Evolutionary conservation across 2,329 filamentous ascomycete species (phyloP).

Genomic region (Alternaria rosae): DNA sequence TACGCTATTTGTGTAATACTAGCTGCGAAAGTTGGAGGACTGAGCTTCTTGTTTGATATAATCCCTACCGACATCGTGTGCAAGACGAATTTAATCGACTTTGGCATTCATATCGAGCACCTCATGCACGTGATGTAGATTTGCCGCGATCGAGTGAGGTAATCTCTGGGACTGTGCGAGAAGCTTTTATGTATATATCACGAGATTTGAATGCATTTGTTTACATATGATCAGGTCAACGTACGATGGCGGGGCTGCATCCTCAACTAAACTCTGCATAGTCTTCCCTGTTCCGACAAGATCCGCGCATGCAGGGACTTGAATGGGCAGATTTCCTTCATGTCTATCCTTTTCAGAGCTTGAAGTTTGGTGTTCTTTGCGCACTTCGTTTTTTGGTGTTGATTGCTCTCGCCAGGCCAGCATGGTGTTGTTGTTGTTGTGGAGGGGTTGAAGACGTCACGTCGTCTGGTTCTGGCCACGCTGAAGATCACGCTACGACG

Average conservation of each 20-base stretch:
- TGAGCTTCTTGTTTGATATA: neutral
- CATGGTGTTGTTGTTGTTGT: neutral
- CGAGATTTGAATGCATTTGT: neutral
- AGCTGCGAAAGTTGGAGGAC: constrained; percentile 6
- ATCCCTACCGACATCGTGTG: neutral
- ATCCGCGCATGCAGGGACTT: neutral
- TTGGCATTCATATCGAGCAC: neutral
- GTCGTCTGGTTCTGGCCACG: constrained; percentile 12
- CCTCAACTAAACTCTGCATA: constrained; percentile 1
- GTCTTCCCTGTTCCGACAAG: neutral
- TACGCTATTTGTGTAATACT: constrained; percentile 19
- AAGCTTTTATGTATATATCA: neutral
- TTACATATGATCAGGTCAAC: neutral
- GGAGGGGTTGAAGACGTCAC: constrained; percentile 25
- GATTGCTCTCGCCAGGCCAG: neutral
- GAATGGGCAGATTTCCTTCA: neutral
- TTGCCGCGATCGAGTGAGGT: neutral
- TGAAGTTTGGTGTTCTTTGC: neutral
- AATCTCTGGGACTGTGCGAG: neutral
- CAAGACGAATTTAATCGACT: neutral
- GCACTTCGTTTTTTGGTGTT: neutral
- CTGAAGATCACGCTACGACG: constrained; percentile 20
- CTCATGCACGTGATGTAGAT: neutral
- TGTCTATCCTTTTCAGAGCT: neutral
- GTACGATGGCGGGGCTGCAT: neutral